Base-by-base conservation (phyloP, 2,329 filamentous ascomycete genomes). In the Coniochaeta sp. region DNA sequence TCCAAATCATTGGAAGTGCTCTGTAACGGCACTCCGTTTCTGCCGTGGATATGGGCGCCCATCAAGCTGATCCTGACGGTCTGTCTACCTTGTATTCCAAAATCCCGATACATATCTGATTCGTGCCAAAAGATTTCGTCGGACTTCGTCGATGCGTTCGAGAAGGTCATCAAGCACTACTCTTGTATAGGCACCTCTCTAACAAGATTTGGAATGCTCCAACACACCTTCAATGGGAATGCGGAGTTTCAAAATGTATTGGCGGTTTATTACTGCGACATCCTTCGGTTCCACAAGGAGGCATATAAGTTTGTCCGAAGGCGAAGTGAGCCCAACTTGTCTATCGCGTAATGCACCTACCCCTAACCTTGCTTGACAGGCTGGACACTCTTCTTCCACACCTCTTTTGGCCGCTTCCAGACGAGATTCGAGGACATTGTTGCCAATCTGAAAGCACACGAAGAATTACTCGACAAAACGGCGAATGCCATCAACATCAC, bases 21-120 rank as follows among this genome's bases (percentile, higher is more conserved):
- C 0, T 81, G 79, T 62, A 77, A 80, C 54, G 78, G 77, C 0
- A 81, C 77, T 0, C 74, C 73, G 0, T 81, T 72, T 62, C 38
- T 81, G 3, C 68, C 75, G 0, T 80, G 73, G 72, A 67, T 81
- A 1, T 81, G 79, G 79, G 76, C 77, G 1, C 77, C 75, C 0
- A 74, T 79, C 28, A 74, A 70, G 8, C 62, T 77, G 2, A 68
- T 77, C 3, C 58, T 76, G 0, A 64, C 69, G 62, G 68, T 71
- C 62, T 50, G 47, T 40, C 28, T 30, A n/a, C 6, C 44, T 22
- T 52, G 6, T 34, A n/a, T 5, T 9, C 12, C n/a, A 19, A 17
- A 7, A 47, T 22, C 56, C 54, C 19, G 58, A 54, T n/a, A n/a
- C n/a, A 50, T 59, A 44, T 47, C 60, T 62, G 10, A 61, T 7